Conservation (phyloP, 129 eudicot genomes). For the Solidago caesia region DNA sequence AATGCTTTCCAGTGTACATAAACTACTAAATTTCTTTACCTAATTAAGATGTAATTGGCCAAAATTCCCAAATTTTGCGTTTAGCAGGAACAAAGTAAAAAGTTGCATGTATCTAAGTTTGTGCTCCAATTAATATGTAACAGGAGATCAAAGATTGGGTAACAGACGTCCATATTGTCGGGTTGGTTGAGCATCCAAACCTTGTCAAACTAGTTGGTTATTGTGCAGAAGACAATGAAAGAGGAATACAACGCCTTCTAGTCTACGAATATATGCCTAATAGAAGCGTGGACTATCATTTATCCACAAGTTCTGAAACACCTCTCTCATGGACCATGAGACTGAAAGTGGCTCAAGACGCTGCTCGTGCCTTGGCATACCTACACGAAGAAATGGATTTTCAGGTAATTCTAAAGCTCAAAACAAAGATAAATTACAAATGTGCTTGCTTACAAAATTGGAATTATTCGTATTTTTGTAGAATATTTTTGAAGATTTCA, state of each 20-base stretch:
- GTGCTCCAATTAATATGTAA: neutral
- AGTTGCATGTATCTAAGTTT: too few relatives aligned
- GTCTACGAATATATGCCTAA: constrained; percentile 80
- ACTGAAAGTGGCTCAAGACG: constrained; percentile 72
- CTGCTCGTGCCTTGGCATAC: constrained; percentile 83
- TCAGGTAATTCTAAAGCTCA: constrained; percentile 48
- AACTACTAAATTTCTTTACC: too few relatives aligned
- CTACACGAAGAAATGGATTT: constrained; percentile 86
- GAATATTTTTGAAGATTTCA: constrained; percentile 87
- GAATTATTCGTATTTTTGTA: constrained; percentile 16
- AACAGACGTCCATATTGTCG: constrained; percentile 75
- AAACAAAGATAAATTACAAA: neutral
- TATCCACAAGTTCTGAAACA: constrained; percentile 42
- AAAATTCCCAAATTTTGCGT: too few relatives aligned
- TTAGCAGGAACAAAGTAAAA: too few relatives aligned
- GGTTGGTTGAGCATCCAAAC: constrained; percentile 74
- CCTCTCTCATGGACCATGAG: constrained; percentile 82
- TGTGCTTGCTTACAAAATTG: constrained; percentile 1
- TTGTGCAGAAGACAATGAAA: constrained; percentile 74
- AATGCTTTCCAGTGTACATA: too few relatives aligned
- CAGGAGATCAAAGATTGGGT: constrained; percentile 91
- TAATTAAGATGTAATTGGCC: too few relatives aligned
- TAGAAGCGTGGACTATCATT: constrained; percentile 67
- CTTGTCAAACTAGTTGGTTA: constrained; percentile 81
- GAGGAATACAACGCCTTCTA: constrained; percentile 67